These are phyloP conservation scores for Boletus reticulatus DNA, from an alignment of 768 basidiomycete genomes.

Conservation along the genomic window DNA sequence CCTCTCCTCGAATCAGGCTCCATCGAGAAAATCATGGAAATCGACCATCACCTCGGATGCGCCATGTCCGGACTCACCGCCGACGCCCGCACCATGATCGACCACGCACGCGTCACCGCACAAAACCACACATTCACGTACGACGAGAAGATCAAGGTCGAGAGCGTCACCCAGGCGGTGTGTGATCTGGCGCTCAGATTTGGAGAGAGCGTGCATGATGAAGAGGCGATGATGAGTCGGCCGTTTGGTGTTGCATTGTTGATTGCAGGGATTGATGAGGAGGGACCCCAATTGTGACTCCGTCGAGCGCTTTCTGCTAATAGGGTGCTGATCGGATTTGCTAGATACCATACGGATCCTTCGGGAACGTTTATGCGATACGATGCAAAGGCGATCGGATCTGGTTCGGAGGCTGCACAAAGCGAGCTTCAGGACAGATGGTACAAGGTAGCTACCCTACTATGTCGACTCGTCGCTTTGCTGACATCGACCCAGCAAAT, in stretches of 20 bases:
- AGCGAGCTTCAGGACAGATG: constrained; percentile 96
- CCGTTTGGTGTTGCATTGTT: constrained; percentile 97
- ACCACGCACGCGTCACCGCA: constrained; percentile 96
- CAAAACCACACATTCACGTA: constrained; percentile 97
- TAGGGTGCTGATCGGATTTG: constrained; percentile 5
- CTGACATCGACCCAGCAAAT: constrained; percentile 65
- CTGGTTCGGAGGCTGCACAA: constrained; percentile 96
- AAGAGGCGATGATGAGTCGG: constrained; percentile 98
- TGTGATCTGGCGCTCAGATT: constrained; percentile 96
- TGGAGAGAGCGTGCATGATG: constrained; percentile 98
- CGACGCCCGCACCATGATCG: constrained; percentile 99
- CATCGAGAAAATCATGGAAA: constrained; percentile 99
- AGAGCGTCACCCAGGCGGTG: constrained; percentile 97
- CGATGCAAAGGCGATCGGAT: constrained; percentile 98
- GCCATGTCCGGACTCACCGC: constrained; percentile 98
- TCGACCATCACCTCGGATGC: constrained; percentile 93
- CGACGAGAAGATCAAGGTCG: constrained; percentile 95
- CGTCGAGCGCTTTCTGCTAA: not conserved
- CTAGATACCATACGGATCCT: constrained; percentile 95
- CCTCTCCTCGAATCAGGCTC: constrained; percentile 92
- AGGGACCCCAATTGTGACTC: constrained; percentile 91
- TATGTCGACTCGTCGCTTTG: not conserved
- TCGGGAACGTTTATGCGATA: constrained; percentile 97
- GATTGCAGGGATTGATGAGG: constrained; percentile 96
- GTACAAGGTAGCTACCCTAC: constrained; percentile 65